Base-by-base conservation (phyloP, 2,329 filamentous ascomycete species). In the Hysterium pulicare region DNA sequence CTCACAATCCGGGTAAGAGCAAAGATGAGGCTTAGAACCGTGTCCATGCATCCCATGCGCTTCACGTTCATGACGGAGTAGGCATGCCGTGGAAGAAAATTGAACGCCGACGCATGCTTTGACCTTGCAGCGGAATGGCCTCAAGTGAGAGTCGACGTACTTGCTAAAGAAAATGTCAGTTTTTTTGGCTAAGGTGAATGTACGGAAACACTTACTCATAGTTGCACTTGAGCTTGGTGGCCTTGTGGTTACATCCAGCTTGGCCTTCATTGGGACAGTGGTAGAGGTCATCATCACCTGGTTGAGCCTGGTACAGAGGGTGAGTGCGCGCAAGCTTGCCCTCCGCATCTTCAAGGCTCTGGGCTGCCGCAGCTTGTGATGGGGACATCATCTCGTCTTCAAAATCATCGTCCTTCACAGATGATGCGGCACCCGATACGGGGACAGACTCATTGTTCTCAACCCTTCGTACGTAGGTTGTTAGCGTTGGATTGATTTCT, bases 151-250 rank as follows among this genome's bases (percentile, higher is more conserved):
- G 71, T 97, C 91, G 55, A 97, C 83, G 59, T 93, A 95, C 78
- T 97, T 97, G 79, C 90, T 95, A 64, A 37, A 39, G 31, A 32
- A 22, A 54, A 58, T n/a, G 49, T 58, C 46, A 64, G 45, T 53
- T 43, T 30, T 16, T 9, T n/a, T 42, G 33, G 17, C 15, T 38
- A 32, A 42, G 28, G 17, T 21, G 21, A 20, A 28, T 40, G 33
- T 16, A 34, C 28, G 33, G 47, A 54, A 46, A 48, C 19, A 72
- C 88, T 80, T 84, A 95, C 90, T 96, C 90, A 66, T 96, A 97
- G 72, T 95, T 95, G 83, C 91, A 96, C 81, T 96, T 96, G 57
- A 97, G 86, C 74, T 94, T 93, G 62, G 94, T 93, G 31, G 90
- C 82, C 72, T 87, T 87, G 81, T 96, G 91, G 68, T 81, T 86